Base-by-base conservation (phyloP, 192 early-diverging fungal species). In the Geosiphon pyriformis region DNA sequence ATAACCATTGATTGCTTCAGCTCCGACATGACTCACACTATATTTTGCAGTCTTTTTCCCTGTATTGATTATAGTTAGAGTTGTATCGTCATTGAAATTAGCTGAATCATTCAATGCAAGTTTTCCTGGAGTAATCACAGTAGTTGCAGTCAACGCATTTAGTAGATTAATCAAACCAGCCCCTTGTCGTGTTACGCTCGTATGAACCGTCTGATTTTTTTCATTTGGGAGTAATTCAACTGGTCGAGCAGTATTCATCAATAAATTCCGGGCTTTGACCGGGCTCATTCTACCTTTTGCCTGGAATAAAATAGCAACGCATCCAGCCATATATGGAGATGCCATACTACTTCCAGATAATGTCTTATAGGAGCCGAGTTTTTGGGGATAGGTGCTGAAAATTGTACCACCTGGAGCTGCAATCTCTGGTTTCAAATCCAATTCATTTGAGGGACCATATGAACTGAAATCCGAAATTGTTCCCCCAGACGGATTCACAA, bases 141-240 rank as follows among this genome's bases (percentile, higher is more conserved):
- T 73, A 12, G 80, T 78, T 8, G 86, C 65, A 8, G 37, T 71
- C 48, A 92, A 47, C 2, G 93, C 83, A 26, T 79, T 63, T 51
- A 74, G 79, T 47, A 91, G 67, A 73, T 93, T 83, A 27, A 96
- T 76, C 27, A 94, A 74, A 20, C 94, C 94, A 48, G 76, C 78
- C 7, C 90, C 90, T 68, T 88, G 87, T 52, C 72, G 74, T 27
- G 81, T 76, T 12, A 86, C 83, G 18, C 87, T 31, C 22, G 61
- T 12, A n/a, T 48, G 26, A 30, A 18, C 2, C 25, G 20, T 61
- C 18, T 47, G 22, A 22, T 23, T 26, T 20, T 3, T 22, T 61
- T 42, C 26, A 32, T 46, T 3, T 59, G 0, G 3, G 26, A 61
- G 29, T 50, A 10, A 31, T 33, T 63, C 17, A 26, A 64, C 11